Conservation (phyloP, 2,329 filamentous ascomycete genomes). For the Sphaerostilbella broomeana region DNA sequence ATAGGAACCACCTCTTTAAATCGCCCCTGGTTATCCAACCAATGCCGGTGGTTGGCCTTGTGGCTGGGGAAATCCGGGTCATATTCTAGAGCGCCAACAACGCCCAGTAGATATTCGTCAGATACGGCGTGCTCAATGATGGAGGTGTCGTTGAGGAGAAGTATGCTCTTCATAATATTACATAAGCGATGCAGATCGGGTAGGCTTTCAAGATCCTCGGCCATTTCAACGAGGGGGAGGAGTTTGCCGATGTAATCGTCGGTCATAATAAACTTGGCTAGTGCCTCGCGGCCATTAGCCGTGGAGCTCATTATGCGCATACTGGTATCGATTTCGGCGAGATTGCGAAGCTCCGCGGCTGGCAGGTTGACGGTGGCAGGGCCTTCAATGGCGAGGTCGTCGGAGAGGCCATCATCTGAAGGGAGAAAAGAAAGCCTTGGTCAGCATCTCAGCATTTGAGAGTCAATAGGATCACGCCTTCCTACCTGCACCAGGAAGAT, state of each 20-base stretch:
- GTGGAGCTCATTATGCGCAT: conserved; percentile 75
- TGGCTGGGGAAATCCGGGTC: conserved; percentile 96
- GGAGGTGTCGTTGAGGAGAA: conserved; percentile 86
- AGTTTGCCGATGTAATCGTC: conserved; percentile 86
- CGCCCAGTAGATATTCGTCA: conserved; percentile 81
- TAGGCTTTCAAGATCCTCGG: conserved; percentile 85
- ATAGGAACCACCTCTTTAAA: conserved; percentile 97
- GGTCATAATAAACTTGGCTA: conserved; percentile 78
- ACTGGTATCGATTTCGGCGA: conserved; percentile 75
- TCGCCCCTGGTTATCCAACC: conserved; percentile 77
- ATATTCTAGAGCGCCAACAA: conserved; percentile 94
- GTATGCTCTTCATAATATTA: conserved; percentile 96
- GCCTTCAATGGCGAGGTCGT: conserved; percentile 74
- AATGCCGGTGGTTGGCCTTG: conserved; percentile 94
- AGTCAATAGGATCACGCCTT: not conserved
- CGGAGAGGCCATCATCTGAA: conserved; percentile 76
- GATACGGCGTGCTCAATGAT: conserved; percentile 94
- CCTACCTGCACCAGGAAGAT: conserved; percentile 56
- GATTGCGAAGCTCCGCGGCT: conserved; percentile 69
- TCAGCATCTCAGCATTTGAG: not conserved
- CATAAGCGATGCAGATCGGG: conserved; percentile 83
- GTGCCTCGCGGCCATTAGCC: conserved; percentile 70
- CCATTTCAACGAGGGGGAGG: conserved; percentile 76
- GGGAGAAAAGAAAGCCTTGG: not conserved
- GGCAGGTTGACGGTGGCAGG: conserved; percentile 67